Base-by-base conservation (phyloP, 2,329 filamentous ascomycete genomes). In the Aspergillus pseudoglaucus region DNA sequence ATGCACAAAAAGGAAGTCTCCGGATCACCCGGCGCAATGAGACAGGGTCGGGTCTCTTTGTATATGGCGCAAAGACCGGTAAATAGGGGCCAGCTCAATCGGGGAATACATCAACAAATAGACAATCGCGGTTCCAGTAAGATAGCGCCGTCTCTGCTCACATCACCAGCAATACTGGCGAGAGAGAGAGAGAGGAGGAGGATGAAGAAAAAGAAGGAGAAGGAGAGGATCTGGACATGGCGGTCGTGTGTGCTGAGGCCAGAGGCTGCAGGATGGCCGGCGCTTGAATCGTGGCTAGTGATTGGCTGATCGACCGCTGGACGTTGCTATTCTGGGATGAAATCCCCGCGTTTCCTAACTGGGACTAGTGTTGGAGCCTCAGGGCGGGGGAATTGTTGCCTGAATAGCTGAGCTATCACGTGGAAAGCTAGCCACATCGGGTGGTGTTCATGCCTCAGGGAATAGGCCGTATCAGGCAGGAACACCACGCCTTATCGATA, bases 281-380 rank as follows among this genome's bases (percentile, higher is more conserved):
- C 55, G 55, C 53, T 53, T 58, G 53, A 55, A 54, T 51, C 47
- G 47, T 42, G 50, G 55, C 57, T 59, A 53, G 55, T 47, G 50
- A 51, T 52, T 47, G 52, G 50, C 45, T 52, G 49, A 40, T 45
- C 37, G 18, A 48, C 42, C 44, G 55, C 58, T 59, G 58, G 57
- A 45, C 51, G 59, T 62, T 61, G 61, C 62, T 65, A 65, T 66
- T 65, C 63, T 55, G 56, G 55, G 57, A 54, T 2, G n/a, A 17
- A 42, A 48, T 51, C 53, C 51, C 53, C 55, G 52, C 52, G 54
- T 51, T 57, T 32, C 60, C 54, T 23, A 33, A 53, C 51, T 2
- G 2, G 49, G 61, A 30, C 42, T 65, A 60, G 61, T 45, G 50
- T 54, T 2, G 18, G 17, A 33, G 59, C 56, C 56, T 59, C 45